These are phyloP conservation scores for Pleoardoris graminearum DNA, from an alignment of 2,329 filamentous ascomycete species.

Conservation along the genomic window DNA sequence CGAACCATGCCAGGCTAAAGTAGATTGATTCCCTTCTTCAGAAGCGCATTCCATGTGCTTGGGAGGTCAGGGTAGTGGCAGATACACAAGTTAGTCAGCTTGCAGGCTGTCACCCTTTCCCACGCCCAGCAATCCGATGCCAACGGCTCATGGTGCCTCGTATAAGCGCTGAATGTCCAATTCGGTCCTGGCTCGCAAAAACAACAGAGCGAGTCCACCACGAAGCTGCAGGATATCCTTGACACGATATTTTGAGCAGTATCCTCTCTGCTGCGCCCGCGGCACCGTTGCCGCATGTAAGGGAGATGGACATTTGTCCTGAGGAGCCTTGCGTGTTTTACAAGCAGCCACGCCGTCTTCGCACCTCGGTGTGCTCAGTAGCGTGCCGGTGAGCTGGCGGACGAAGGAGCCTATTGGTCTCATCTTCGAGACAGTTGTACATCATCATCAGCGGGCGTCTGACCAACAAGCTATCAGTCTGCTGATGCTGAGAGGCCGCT, in stretches of 20 bases:
- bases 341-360: constrained; percentile 3
- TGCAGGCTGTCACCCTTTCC: constrained; percentile 6
- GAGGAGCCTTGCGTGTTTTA: neutral
- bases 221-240: neutral
- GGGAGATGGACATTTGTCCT: neutral
- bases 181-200: constrained; percentile 6
- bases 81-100: constrained; percentile 10
- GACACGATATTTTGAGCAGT: neutral
- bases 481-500: constrained; percentile 6
- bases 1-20: neutral
- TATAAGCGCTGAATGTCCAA: constrained; percentile 13
- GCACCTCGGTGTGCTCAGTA: constrained; percentile 1
- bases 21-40: constrained; percentile 10
- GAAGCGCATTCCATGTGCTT: constrained; percentile 8
- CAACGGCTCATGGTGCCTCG: neutral
- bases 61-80: constrained; percentile 6
- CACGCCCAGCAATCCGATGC: neutral
- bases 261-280: neutral
- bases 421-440: constrained; percentile 5
- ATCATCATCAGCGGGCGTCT: constrained; percentile 8
- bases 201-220: constrained; percentile 3
- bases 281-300: neutral
- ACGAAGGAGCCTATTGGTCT: constrained; percentile 3
- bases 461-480: constrained; percentile 10
- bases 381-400: constrained; percentile 4